Conservation (phyloP, 1,284 basidiomycete species). For the Puccinia horiana region DNA sequence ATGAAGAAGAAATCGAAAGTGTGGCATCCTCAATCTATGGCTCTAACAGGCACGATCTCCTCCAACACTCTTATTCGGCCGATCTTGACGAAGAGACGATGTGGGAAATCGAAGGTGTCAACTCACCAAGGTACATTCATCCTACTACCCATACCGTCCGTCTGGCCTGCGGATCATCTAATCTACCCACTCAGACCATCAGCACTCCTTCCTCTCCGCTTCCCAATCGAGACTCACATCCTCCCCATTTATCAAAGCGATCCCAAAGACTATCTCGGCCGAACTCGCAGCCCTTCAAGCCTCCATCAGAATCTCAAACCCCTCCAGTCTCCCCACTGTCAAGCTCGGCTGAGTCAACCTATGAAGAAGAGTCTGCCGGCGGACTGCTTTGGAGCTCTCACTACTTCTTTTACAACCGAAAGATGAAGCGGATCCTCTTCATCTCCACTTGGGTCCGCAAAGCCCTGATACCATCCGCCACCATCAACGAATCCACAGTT, state of each 20-base stretch:
- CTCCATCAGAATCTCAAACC: not conserved
- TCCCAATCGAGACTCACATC: not conserved
- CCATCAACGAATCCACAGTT: constrained; percentile 17
- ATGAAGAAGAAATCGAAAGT: constrained; percentile 64
- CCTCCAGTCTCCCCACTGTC: not conserved
- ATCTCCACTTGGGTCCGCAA: constrained; percentile 90
- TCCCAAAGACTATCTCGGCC: not conserved
- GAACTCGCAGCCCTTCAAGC: not conserved
- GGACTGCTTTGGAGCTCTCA: constrained; percentile 93
- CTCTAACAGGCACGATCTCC: constrained; percentile 1
- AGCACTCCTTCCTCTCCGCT: constrained; percentile 12
- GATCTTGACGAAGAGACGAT: constrained; percentile 14
- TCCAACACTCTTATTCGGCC: constrained; percentile 8
- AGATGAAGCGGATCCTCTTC: constrained; percentile 85
- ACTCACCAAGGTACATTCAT: not conserved
- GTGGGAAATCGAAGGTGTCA: constrained; percentile 33
- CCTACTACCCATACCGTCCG: constrained; percentile 1
- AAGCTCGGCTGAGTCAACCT: not conserved
- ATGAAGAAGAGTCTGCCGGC: constrained; percentile 65
- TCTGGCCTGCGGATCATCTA: not conserved
- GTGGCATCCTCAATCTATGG: constrained; percentile 45
- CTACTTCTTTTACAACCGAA: constrained; percentile 95
- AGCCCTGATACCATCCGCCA: constrained; percentile 5
- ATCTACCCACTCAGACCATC: constrained; percentile 4
- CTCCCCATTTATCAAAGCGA: not conserved